Base-by-base conservation (phyloP, 2,329 filamentous ascomycete genomes). In the Aspergillus proliferans region DNA sequence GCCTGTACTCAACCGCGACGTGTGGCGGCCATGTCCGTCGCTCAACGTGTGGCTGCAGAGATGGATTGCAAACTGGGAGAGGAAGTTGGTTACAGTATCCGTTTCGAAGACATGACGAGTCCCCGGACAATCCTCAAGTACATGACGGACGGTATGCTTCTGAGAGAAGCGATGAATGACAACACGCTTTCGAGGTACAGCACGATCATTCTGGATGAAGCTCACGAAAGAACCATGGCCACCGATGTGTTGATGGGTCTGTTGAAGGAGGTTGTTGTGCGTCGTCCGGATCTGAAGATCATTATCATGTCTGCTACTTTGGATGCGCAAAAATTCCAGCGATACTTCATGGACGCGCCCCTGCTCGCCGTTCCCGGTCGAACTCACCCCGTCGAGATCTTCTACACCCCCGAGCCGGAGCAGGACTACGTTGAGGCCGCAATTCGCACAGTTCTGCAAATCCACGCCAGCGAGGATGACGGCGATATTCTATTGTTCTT, bases 71-170 rank as follows among this genome's bases (percentile, higher is more conserved):
- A 80, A 51, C 80, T 98, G 22, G 93, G 93, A 51, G 84, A 96
- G 58, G 92, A 97, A 72, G 91, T 98, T 48, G 93, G 93, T 71
- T 98, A 97, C 76, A 97, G 88, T 70, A 97, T 98, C 69, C 89
- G 93, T 77, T 98, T 98, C 71, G 94, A 98, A 72, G 93, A 98
- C 69, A 87, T 84, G 75, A 97, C 93, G 1, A 82, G 87, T 45
- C 82, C 84, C 50, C 90, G 88, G 70, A 98, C 93, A 1, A 82
- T 94, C 52, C 82, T 98, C 67, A 98, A 98, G 77, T 98, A 98
- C 77, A 98, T 98, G 93, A 98, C 94, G 41, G 93, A 98, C 66
- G 94, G 94, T 82, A 97, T 98, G 86, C 83, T 98, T 62, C 79
- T 97, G 64, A 80, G 93, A 64, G 93, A 98, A 73, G 91, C 93